Evolutionary conservation across 495 filamentous ascomycete species (phyloP).

Genomic region (Aspergillus conjunctus): DNA sequence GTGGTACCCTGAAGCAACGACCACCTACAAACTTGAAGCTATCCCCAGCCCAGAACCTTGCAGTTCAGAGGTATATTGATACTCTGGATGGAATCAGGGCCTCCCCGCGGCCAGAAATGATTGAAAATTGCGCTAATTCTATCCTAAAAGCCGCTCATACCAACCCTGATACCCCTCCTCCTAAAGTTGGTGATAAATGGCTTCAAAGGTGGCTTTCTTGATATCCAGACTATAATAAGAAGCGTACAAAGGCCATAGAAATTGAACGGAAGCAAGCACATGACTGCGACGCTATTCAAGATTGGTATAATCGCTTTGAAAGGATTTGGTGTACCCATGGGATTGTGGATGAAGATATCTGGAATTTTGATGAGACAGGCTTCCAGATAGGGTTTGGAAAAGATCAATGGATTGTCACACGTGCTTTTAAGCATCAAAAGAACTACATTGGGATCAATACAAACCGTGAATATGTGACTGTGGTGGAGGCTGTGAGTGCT

Average conservation of each 20-base stretch:
- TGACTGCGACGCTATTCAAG: background rate
- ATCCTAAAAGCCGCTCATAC: background rate
- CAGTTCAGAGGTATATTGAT: background rate
- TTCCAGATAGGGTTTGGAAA: conserved; percentile 21
- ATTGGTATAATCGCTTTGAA: conserved; percentile 1
- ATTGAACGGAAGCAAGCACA: background rate
- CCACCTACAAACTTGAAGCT: background rate
- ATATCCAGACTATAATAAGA: background rate
- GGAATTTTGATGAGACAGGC: conserved; percentile 49
- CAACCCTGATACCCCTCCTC: background rate
- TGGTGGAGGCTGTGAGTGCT: background rate
- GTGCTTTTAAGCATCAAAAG: background rate
- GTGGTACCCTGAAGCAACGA: background rate
- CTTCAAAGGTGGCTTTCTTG: background rate
- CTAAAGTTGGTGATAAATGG: background rate
- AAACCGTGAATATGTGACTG: background rate
- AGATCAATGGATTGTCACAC: conserved; percentile 1
- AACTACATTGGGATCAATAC: conserved; percentile 2
- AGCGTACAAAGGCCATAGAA: background rate
- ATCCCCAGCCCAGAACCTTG: background rate
- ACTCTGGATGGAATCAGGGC: no score
- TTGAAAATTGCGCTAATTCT: background rate
- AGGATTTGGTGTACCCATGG: conserved; percentile 29
- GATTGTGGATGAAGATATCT: conserved; percentile 35
- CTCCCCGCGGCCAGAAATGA: no score